A percentile compares a stretch with the other conserved stretches of the same genome.
These are phyloP conservation scores for Gossypium mustelinum DNA, from an alignment of 345 rosid species.

Conservation along the genomic window DNA sequence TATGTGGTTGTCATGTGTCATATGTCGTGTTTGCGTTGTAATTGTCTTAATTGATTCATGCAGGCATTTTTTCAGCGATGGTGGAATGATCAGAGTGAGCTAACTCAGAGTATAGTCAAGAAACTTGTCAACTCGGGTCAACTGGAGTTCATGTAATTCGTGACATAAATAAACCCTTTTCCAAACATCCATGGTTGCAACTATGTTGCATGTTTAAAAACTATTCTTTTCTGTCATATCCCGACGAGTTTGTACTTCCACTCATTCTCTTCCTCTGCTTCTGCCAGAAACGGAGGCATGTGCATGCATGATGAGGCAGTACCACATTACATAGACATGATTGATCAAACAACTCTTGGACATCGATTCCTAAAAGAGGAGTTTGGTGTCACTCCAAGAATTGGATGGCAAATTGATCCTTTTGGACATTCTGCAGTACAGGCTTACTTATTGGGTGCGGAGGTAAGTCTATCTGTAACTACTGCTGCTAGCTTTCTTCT, in stretches of 20 bases:
- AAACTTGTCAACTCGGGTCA: slow-evolving; percentile 71
- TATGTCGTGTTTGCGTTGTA: background rate
- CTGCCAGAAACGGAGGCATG: slow-evolving; percentile 92
- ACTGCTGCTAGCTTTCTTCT: slow-evolving; percentile 7
- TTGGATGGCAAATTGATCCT: slow-evolving; percentile 99
- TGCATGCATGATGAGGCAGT: slow-evolving; percentile 99
- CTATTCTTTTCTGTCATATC: background rate
- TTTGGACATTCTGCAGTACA: slow-evolving; percentile 99
- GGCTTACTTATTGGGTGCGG: slow-evolving; percentile 93
- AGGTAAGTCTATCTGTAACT: slow-evolving; percentile 38
- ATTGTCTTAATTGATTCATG: slow-evolving; percentile 21
- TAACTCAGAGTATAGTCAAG: slow-evolving; percentile 50
- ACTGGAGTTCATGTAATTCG: slow-evolving; percentile 75
- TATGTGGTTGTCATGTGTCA: background rate
- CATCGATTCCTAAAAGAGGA: slow-evolving; percentile 73
- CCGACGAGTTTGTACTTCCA: background rate
- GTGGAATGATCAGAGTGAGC: slow-evolving; percentile 88
- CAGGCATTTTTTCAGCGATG: slow-evolving; percentile 97
- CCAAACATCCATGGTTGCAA: background rate
- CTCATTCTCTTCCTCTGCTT: slow-evolving; percentile 10
- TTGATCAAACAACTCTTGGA: slow-evolving; percentile 96
- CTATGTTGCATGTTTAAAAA: background rate
- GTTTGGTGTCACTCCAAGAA: slow-evolving; percentile 86
- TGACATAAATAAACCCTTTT: slow-evolving; percentile 8
- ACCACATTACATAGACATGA: slow-evolving; percentile 93